Conservation (phyloP, 2,329 filamentous ascomycete genomes). For the Fusarium tricinctum region DNA sequence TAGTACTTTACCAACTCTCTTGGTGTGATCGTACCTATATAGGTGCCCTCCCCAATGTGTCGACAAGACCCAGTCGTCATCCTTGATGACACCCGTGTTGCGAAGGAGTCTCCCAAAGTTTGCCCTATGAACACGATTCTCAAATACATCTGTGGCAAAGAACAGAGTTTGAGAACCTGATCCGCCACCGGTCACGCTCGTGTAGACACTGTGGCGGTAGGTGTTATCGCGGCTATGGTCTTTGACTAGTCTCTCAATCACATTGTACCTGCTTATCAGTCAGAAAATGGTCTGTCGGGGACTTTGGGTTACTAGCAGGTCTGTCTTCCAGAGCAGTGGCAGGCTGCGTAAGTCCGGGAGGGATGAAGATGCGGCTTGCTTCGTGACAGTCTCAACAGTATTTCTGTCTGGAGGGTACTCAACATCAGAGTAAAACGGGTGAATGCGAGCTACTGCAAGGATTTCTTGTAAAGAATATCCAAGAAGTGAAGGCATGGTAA, state of each 20-base stretch:
- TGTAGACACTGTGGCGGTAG: constrained; percentile 57
- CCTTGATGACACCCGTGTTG: constrained; percentile 50
- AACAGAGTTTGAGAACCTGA: constrained; percentile 52
- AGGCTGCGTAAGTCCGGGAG: too few relatives aligned
- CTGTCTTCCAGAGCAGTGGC: too few relatives aligned
- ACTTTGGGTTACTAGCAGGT: too few relatives aligned
- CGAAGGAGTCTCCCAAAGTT: constrained; percentile 53
- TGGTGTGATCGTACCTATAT: constrained; percentile 53
- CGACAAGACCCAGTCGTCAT: constrained; percentile 58
- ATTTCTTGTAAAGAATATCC: too few relatives aligned
- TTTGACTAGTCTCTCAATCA: constrained; percentile 53
- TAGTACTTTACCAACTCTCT: neutral
- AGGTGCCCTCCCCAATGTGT: constrained; percentile 55
- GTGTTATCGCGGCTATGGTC: constrained; percentile 54
- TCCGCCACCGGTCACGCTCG: constrained; percentile 60
- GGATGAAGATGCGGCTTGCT: too few relatives aligned
- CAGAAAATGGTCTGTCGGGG: too few relatives aligned
- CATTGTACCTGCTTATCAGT: constrained; percentile 46
- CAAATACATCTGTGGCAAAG: constrained; percentile 57
- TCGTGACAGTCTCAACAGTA: too few relatives aligned
- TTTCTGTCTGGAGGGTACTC: too few relatives aligned
- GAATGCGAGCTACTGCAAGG: too few relatives aligned
- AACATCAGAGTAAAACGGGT: too few relatives aligned
- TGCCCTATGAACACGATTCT: constrained; percentile 59
- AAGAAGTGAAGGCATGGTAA: too few relatives aligned